These are phyloP conservation scores for Pyrus communis DNA, from an alignment of 306 rosid species.

Conservation along the genomic window DNA sequence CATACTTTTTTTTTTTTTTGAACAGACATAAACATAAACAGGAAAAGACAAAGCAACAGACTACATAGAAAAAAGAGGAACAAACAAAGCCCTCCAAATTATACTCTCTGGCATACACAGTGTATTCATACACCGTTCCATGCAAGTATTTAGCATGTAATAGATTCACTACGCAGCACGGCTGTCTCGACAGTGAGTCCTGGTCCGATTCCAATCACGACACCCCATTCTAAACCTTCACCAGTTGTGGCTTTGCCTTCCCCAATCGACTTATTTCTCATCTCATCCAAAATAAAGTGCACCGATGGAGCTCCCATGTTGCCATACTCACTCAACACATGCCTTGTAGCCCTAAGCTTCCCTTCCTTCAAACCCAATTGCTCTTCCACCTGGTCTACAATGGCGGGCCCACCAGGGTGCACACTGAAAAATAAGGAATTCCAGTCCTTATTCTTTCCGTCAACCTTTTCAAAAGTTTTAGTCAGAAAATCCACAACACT, in stretches of 20 bases:
- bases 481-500: conserved; percentile 14
- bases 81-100: too few relatives aligned
- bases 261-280: conserved; percentile 22
- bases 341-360: conserved; percentile 25
- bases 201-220: conserved; percentile 20
- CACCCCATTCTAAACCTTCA: conserved; percentile 33
- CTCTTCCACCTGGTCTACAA: conserved; percentile 19
- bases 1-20: too few relatives aligned
- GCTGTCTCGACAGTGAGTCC: conserved; percentile 8
- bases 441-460: conserved; percentile 22
- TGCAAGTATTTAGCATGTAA: too few relatives aligned
- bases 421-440: conserved; percentile 20
- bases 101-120: too few relatives aligned
- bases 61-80: too few relatives aligned
- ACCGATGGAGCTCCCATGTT: conserved; percentile 32
- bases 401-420: conserved; percentile 30
- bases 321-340: conserved; percentile 31
- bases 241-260: conserved; percentile 28
- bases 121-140: too few relatives aligned
- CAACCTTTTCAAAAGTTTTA: conserved; percentile 2
- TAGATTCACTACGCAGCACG: background rate
- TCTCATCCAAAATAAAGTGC: conserved; percentile 21
- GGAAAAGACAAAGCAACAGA: too few relatives aligned
- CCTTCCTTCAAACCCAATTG: conserved; percentile 13
- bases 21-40: too few relatives aligned